These are phyloP conservation scores for Peronospora farinosa DNA, from an alignment of 352 stramenopile genomes.

Conservation along the genomic window DNA sequence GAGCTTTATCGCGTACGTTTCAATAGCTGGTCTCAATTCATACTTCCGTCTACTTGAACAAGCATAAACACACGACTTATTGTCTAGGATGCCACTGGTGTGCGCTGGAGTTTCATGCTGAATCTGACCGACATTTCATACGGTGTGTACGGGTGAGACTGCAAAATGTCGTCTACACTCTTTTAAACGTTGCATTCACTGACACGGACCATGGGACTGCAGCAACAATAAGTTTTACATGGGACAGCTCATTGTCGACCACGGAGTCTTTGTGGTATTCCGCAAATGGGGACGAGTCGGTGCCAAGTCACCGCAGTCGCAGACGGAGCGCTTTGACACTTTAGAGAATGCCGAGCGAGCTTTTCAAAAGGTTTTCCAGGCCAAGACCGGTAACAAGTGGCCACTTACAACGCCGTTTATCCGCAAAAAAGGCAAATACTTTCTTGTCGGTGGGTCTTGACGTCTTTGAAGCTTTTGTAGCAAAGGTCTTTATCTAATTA, in stretches of 20 bases:
- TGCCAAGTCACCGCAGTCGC: conserved; percentile 41
- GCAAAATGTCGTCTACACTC: not conserved
- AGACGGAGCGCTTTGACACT: conserved; percentile 8
- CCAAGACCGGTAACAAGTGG: conserved; percentile 64
- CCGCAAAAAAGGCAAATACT: conserved; percentile 52
- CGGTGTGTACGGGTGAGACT: conserved; percentile 38
- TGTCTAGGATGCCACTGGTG: conserved; percentile 36
- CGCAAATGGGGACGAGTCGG: conserved; percentile 66
- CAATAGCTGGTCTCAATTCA: not conserved
- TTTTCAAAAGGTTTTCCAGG: conserved; percentile 47
- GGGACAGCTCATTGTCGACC: conserved; percentile 53
- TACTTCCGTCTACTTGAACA: not conserved
- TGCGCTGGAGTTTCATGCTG: conserved; percentile 66
- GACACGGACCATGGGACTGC: not conserved
- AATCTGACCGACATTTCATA: conserved; percentile 59
- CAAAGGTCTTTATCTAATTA: not conserved
- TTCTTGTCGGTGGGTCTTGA: conserved; percentile 45
- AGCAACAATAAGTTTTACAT: conserved; percentile 82
- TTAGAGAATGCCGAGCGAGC: conserved; percentile 29
- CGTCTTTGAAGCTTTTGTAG: not conserved
- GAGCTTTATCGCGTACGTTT: conserved; percentile 28
- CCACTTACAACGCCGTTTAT: conserved; percentile 37
- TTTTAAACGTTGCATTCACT: not conserved
- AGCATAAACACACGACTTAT: not conserved
- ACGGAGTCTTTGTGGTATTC: conserved; percentile 39